Evolutionary conservation across 306 rosid species (phyloP), one percentile per base, ranked within the genome.

Genomic region (Nissolia schottii): DNA sequence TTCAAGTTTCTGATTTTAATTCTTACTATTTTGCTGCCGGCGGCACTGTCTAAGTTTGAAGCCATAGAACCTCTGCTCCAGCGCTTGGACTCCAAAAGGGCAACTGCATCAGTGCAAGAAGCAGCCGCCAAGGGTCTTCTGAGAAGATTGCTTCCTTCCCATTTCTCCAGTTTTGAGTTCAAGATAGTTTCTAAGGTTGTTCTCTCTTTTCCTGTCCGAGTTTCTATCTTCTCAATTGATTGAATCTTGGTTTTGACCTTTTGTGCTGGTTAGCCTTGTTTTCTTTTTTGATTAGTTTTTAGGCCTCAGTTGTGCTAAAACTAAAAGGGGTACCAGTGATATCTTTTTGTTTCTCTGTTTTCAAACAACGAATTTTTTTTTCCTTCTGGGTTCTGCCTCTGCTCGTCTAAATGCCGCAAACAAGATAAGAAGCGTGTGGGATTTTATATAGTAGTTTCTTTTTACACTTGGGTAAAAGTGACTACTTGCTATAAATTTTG

Each of bases 71-170:
- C 90, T 56, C 43, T 94, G 80, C 84, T 86, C 24, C 85, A 77
- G 25, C 92, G 92, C 23, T 80, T 89, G 83, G 91, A 89, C 55
- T 87, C 89, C 54, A 87, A 87, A 67, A 67, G 90, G 28, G 76
- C 82, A 13, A 12, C 85, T 74, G 84, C 96, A 34, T 84, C 95
- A 0, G 88, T 82, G 51, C 98, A 94, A 83, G 92, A 89, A 75
- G 87, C 90, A 5, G 96, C 97, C 11, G 91, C 95, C 3, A 55
- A 63, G 70, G 88, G 70, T 64, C 71, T 94, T 76, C 85, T 94
- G 31, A 63, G 51, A 38, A 80, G 95, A 70, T 67, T 94, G 67
- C 92, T 89, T 81, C 97, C 98, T 23, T 66, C 85, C 55, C 90
- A 91, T 84, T 73, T 80, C 3, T 46, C 86, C 63, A 81, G 89